These are phyloP conservation scores for Knufia fluminis DNA, from an alignment of 2,329 filamentous ascomycete species.

Conservation along the genomic window DNA sequence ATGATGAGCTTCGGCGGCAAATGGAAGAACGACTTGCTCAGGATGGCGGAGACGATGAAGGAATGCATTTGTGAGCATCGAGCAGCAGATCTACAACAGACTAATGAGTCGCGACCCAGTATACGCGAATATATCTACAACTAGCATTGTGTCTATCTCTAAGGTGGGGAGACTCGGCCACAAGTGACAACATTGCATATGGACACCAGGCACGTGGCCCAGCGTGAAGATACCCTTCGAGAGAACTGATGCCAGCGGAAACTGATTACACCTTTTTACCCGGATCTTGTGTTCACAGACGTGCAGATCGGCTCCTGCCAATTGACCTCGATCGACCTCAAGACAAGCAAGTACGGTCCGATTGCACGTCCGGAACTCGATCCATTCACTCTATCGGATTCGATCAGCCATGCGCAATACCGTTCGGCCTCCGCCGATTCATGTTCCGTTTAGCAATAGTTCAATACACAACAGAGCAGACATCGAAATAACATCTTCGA, in stretches of 20 bases:
- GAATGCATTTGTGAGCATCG: constrained; percentile 33
- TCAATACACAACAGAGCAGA: too few species aligned
- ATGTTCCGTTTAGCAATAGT: too few species aligned
- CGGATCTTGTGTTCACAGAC: not conserved
- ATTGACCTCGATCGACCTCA: not conserved
- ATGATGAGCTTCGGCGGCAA: constrained; percentile 34
- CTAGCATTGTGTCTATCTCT: not conserved
- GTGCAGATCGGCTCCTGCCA: not conserved
- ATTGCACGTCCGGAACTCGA: not conserved
- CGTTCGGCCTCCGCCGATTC: not conserved
- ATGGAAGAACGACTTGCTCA: constrained; percentile 29
- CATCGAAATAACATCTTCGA: too few species aligned
- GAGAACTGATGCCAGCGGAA: too few species aligned
- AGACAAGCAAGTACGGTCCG: not conserved
- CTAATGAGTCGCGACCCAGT: too few species aligned
- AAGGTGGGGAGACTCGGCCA: not conserved
- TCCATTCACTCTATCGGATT: not conserved
- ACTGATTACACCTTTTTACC: not conserved
- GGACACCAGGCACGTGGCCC: not conserved
- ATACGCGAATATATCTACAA: too few species aligned
- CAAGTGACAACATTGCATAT: too few species aligned
- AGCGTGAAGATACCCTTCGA: too few species aligned
- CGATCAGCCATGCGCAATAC: not conserved
- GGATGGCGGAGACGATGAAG: constrained; percentile 29
- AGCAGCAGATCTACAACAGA: not conserved